These are phyloP conservation scores for Cystobasidiaceae sp. DNA, from an alignment of 1,284 basidiomycete genomes.

Conservation along the genomic window DNA sequence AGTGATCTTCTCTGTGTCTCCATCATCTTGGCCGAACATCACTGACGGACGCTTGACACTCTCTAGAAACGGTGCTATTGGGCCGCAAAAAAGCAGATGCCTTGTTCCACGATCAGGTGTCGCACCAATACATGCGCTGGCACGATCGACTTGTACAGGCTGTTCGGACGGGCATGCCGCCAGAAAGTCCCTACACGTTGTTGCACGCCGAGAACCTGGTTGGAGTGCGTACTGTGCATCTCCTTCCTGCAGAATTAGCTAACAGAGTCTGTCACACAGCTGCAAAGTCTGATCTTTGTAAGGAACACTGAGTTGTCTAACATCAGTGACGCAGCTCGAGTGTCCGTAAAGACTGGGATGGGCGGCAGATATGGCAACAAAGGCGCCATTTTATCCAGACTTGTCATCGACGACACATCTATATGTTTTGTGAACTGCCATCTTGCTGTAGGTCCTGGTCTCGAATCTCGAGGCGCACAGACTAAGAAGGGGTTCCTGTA, in stretches of 20 bases:
- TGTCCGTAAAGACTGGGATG: conserved; percentile 83
- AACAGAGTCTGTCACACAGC: conserved; percentile 35
- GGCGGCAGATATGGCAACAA: conserved; percentile 93
- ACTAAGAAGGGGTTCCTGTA: conserved; percentile 66
- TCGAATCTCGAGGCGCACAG: not conserved
- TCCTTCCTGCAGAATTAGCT: no score
- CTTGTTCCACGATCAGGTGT: conserved; percentile 45
- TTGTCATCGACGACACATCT: conserved; percentile 84
- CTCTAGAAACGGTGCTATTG: conserved; percentile 66
- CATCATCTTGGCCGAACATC: not conserved
- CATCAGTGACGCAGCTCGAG: conserved; percentile 67
- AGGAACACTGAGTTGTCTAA: conserved; percentile 57
- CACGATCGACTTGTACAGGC: conserved; percentile 71
- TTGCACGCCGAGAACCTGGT: conserved; percentile 83
- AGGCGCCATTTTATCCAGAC: conserved; percentile 86
- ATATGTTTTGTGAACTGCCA: conserved; percentile 94
- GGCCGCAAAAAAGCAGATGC: conserved; percentile 67
- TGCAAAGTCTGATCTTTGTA: conserved; percentile 84
- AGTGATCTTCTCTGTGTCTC: conserved; percentile 37
- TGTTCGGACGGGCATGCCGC: conserved; percentile 48
- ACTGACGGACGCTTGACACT: not conserved
- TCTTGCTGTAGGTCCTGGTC: conserved; percentile 82
- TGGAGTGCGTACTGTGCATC: conserved; percentile 50
- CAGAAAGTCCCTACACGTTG: conserved; percentile 59
- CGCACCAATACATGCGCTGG: conserved; percentile 80